Conservation (phyloP, 805 yeast species). For the Wickerhamomyces rabaulensis region DNA sequence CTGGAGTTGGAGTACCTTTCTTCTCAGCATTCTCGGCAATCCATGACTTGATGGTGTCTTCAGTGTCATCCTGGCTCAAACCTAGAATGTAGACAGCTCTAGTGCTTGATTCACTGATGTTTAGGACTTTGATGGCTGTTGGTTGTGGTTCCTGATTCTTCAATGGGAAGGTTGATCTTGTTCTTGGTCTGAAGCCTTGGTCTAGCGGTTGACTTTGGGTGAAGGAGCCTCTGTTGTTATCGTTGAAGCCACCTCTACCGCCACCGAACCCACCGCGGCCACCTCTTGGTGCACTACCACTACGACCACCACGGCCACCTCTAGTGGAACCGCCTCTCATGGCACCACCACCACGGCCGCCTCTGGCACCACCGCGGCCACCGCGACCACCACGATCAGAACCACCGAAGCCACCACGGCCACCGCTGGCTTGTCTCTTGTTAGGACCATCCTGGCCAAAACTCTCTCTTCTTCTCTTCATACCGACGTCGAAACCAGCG, state of each 20-base stretch:
- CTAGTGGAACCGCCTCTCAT: too few relatives aligned
- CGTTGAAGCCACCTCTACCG: not conserved
- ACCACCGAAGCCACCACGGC: not conserved
- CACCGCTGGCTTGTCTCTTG: not conserved
- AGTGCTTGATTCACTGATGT: constrained; percentile 8
- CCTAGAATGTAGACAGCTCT: constrained; percentile 13
- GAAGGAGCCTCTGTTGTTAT: not conserved
- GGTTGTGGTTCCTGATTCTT: not conserved
- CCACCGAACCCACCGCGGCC: not conserved
- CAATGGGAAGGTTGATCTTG: not conserved
- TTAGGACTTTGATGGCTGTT: constrained; percentile 7
- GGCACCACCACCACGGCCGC: not conserved
- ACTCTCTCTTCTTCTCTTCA: constrained; percentile 9
- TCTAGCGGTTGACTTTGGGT: not conserved
- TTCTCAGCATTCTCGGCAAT: constrained; percentile 1
- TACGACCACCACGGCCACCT: constrained; percentile 7
- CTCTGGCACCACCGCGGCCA: not conserved
- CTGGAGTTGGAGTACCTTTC: not conserved
- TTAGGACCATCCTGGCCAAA: not conserved
- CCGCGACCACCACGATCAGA: not conserved
- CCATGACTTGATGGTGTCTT: constrained; percentile 13
- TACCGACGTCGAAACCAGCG: not conserved
- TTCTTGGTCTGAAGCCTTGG: not conserved
- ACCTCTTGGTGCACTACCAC: not conserved
- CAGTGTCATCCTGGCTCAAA: constrained; percentile 10